Percentiles rank a stretch among this genome's conserved stretches.
Conservation (phyloP, 352 stramenopile species). For the Globisporangium canariense region DNA sequence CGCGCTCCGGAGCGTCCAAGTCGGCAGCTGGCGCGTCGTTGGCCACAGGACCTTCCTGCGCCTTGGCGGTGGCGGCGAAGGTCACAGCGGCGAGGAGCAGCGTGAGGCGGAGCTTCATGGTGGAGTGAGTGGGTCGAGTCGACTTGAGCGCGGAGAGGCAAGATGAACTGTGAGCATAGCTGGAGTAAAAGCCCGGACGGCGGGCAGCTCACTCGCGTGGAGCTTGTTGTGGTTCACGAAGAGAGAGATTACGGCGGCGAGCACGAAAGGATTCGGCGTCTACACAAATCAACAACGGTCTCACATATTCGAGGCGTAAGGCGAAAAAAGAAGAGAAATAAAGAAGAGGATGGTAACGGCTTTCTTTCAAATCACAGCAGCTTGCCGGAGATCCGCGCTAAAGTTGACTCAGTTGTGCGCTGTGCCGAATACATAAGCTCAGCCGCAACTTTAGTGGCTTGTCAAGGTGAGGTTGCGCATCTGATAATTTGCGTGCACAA, state of each 20-base stretch:
- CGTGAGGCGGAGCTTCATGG: not conserved
- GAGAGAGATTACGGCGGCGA: not conserved
- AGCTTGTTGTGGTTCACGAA: not conserved
- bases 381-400: no score
- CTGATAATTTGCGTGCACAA: no score
- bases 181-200: not conserved
- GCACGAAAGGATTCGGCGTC: no score
- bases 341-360: constrained; percentile 1
- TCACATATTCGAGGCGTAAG: not conserved
- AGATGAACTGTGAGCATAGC: not conserved
- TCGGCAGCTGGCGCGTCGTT: not conserved
- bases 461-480: no score
- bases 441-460: no score
- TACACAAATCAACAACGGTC: constrained; percentile 2
- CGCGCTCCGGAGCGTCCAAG: not conserved
- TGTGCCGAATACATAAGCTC: no score
- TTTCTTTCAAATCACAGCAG: not conserved
- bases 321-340: constrained; percentile 1
- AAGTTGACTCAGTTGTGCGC: not conserved
- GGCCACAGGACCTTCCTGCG: not conserved
- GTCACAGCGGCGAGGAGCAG: not conserved
- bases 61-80: not conserved
- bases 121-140: not conserved
- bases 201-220: not conserved
- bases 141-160: not conserved